Evolutionary conservation across 2,329 filamentous ascomycete genomes (phyloP).

Genomic region (Chrysosporium keratinophilum): DNA sequence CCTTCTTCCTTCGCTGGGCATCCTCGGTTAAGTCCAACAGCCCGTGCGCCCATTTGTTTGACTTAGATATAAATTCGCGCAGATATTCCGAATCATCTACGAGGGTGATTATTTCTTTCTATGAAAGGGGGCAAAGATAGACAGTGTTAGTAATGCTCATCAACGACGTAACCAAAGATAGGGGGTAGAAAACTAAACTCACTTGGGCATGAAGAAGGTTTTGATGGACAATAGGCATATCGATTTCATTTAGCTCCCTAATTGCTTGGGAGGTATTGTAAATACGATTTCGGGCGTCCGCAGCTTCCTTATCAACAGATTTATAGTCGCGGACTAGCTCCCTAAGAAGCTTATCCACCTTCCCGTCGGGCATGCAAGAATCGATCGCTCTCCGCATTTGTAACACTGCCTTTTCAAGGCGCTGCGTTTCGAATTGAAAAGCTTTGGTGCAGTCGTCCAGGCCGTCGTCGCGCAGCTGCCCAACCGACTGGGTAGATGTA

Average conservation of each 20-base stretch:
- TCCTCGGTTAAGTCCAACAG: too few species aligned
- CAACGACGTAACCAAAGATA: too few species aligned
- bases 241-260: neutral
- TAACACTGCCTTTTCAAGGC: neutral
- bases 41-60: too few species aligned
- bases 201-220: neutral
- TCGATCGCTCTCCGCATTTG: neutral
- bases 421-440: conserved; percentile 2
- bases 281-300: neutral
- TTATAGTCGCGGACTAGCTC: neutral
- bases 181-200: neutral
- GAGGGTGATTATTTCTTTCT: neutral
- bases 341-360: neutral
- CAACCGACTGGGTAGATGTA: neutral
- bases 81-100: neutral
- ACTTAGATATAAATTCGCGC: too few species aligned
- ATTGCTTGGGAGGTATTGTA: neutral
- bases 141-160: too few species aligned
- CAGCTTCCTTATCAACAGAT: neutral
- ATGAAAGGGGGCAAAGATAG: neutral
- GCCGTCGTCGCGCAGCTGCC: neutral
- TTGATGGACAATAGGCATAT: neutral
- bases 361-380: neutral
- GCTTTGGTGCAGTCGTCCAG: neutral
- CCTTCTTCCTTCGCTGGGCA: too few species aligned